Conservation (phyloP, 177 flowering plant genomes). For the Vitis hybrid region DNA sequence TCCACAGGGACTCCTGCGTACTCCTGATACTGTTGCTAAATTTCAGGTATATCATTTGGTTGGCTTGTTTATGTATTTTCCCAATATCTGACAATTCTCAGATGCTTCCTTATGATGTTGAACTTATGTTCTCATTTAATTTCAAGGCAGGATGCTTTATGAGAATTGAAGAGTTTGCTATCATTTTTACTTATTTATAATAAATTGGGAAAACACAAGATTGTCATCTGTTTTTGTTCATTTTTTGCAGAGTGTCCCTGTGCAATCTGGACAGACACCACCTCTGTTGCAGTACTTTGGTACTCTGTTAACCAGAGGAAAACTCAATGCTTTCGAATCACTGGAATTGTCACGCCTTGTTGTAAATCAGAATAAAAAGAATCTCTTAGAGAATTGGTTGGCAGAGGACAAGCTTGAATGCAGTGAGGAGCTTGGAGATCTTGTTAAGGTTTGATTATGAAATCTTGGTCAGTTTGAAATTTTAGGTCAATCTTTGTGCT, state of each 20-base stretch:
- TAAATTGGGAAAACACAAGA: too few relatives aligned
- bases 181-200: too few relatives aligned
- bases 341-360: constrained; percentile 95
- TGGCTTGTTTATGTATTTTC: not conserved
- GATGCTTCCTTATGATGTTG: too few relatives aligned
- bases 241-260: constrained; percentile 94
- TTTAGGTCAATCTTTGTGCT: too few relatives aligned
- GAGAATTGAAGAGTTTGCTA: too few relatives aligned
- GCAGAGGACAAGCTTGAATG: constrained; percentile 99
- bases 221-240: not conserved
- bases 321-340: constrained; percentile 96
- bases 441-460: constrained; percentile 80
- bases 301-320: constrained; percentile 87
- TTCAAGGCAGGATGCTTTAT: too few relatives aligned
- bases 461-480: not conserved
- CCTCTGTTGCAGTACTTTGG: constrained; percentile 98
- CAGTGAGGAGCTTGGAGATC: constrained; percentile 98
- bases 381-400: constrained; percentile 97
- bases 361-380: constrained; percentile 96
- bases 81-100: not conserved
- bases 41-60: constrained; percentile 65
- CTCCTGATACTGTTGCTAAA: constrained; percentile 98
- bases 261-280: constrained; percentile 96
- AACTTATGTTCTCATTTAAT: too few relatives aligned
- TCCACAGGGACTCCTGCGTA: constrained; percentile 94